Evolutionary conservation across 2,329 filamentous ascomycete genomes (phyloP), one percentile per base, ranked within the genome.

Genomic region (Lasiodiplodia gonubiensis): DNA sequence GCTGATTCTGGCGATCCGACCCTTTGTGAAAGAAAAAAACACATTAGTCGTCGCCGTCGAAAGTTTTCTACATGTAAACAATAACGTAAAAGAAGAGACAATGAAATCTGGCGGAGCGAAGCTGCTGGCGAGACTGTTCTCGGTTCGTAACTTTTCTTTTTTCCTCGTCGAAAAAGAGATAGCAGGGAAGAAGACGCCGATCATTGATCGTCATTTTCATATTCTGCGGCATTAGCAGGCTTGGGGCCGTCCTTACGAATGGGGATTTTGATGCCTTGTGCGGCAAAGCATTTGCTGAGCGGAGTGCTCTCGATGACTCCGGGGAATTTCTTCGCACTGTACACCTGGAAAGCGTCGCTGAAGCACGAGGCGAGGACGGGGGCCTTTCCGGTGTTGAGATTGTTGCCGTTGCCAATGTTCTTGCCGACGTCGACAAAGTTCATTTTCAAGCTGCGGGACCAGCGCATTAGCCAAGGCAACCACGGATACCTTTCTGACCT

Each of bases 301-400:
- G 89, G 81, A 0, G 95, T 99, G 78, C 92, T 96, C 77, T 98
- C 94, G 68, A 97, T 97, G 1, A 99, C 95, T 49, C 95, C 95
- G 0, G 95, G 95, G 79, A 99, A 99, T 75, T 97, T 97, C 85
- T 99, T 99, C 57, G 95, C 95, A 2, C 92, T 97, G 80, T 91
- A 98, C 35, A 99, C 95, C 65, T 93, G 92, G 83, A 99, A 98
- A 2, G 89, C 86, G 4, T 97, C 91, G 57, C 92, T 96, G 80
- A 94, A 98, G 73, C 89, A 90, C 10, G 90, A 91, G 0, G 94
- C 93, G 21, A 98, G 86, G 14, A 97, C 90, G 0, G 92, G 92
- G 0, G 92, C 92, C 70, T 89, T 89, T 67, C 89, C 90, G 46
- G 87, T 90, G 77, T 93, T 95, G 69, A 96, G 82, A 72, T 74